Evolutionary conservation across 352 stramenopile species (phyloP), one percentile per base, ranked within the genome.

Genomic region (Phytophthora constricta): DNA sequence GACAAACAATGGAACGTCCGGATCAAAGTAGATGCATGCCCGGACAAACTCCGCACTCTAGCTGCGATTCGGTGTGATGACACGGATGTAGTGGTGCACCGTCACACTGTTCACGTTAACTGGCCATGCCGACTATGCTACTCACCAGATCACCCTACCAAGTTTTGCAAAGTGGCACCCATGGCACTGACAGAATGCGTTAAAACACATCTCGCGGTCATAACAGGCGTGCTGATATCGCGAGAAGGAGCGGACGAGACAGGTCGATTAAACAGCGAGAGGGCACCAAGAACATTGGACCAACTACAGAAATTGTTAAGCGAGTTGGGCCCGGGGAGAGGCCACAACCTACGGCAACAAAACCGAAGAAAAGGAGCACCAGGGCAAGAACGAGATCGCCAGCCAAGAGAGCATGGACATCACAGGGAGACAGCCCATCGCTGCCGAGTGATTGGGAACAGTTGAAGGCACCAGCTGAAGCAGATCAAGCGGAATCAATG

Each of bases 1-100:
- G 48, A 58, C 34, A 37, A 51, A 14, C 34, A 58, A 16, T 65
- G 58, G 58, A n/a, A 14, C 8, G 0, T 19, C 58, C n/a, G 4
- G 1, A 46, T 58, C 5, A 34, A 48, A 8, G 58, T 13, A 5
- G 2, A 16, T 1, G 25, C 23, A 4, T 65, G 48, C 27, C 58
- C 58, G 5, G 5, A 5, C 1, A 19, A 14, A 16, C 31, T 62
- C 19, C n/a, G 31, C 13, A 39, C 49, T n/a, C 9, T 23, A 7
- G 22, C 11, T 1, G 26, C 10, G 11, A 48, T 58, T 20, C 3
- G 4, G 4, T 39, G 39, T 23, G 46, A 41, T 4, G 23, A 39
- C 8, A 14, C 33, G 3, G 57, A 57, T 8, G 0, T 65, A 2
- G 2, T 58, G 25, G 4, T 58, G 3, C 46, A 65, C 4, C 41